These are phyloP conservation scores for Wallacemonas collosoma DNA, from an alignment of 208 protist genomes.

Conservation along the genomic window DNA sequence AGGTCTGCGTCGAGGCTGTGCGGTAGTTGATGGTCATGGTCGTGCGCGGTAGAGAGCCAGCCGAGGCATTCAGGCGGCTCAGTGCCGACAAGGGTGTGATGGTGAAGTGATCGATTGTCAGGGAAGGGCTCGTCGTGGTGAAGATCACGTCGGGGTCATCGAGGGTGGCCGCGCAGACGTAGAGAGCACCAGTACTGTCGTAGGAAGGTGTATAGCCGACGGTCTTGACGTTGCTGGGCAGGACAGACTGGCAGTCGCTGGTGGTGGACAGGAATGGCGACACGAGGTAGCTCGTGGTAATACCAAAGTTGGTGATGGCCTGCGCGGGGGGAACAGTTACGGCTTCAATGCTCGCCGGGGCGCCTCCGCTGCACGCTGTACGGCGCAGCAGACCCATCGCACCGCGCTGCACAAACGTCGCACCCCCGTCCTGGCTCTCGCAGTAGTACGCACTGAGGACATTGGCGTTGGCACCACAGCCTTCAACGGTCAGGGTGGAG, in stretches of 20 bases:
- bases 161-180: conserved; percentile 49
- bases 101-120: conserved; percentile 48
- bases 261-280: conserved; percentile 34
- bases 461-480: conserved; percentile 31
- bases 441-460: conserved; percentile 55
- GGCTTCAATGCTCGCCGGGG: conserved; percentile 35
- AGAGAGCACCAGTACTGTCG: conserved; percentile 42
- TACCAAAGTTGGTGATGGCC: conserved; percentile 47
- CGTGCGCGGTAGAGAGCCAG: conserved; percentile 17
- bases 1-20: conserved; percentile 43
- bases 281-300: conserved; percentile 36
- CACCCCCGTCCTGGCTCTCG: conserved; percentile 42
- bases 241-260: conserved; percentile 28
- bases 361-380: conserved; percentile 31
- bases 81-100: conserved; percentile 39
- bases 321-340: conserved; percentile 33
- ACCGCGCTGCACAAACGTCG: conserved; percentile 38
- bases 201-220: conserved; percentile 44
- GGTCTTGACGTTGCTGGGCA: conserved; percentile 23
- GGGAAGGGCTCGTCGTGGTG: conserved; percentile 49
- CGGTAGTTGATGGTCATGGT: conserved; percentile 46
- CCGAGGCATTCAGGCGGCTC: conserved; percentile 35
- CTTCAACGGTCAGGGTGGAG: conserved; percentile 39
- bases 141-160: conserved; percentile 33
- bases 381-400: conserved; percentile 47